Evolutionary conservation across 1,139 yeast genomes (phyloP).

Genomic region (Blastobotrys petasosporus): DNA sequence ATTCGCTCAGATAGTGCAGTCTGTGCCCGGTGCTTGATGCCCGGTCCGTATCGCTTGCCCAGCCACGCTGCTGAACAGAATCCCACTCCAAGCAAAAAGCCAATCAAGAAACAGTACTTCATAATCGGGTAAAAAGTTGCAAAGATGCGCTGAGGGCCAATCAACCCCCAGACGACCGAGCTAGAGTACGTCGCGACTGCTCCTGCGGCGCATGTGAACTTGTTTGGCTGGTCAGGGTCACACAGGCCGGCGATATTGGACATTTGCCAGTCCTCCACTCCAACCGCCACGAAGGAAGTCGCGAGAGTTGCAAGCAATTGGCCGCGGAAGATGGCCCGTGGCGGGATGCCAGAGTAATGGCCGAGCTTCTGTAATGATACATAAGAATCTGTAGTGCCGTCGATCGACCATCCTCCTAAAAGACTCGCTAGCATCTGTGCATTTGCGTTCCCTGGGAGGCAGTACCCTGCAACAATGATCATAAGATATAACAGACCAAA

Average conservation of each 20-base stretch:
- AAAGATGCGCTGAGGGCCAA: slow-evolving; percentile 58
- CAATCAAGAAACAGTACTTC: slow-evolving; percentile 40
- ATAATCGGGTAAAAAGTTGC: slow-evolving; percentile 41
- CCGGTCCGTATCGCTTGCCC: slow-evolving; percentile 27
- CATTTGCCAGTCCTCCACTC: slow-evolving; percentile 50
- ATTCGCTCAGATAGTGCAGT: slow-evolving; percentile 41
- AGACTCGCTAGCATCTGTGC: slow-evolving; percentile 5
- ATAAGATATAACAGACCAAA: slow-evolving; percentile 52
- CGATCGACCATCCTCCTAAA: slow-evolving; percentile 32
- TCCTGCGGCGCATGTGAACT: slow-evolving; percentile 35
- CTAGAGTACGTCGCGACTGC: slow-evolving; percentile 45
- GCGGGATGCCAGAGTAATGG: slow-evolving; percentile 56
- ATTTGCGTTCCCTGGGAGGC: slow-evolving; percentile 53
- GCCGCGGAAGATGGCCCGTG: slow-evolving; percentile 52
- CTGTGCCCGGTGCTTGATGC: slow-evolving; percentile 20
- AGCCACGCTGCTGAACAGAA: slow-evolving; percentile 32
- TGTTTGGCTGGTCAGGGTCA: slow-evolving; percentile 34
- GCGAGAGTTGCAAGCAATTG: slow-evolving; percentile 43
- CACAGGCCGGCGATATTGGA: slow-evolving; percentile 43
- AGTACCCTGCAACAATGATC: slow-evolving; percentile 53
- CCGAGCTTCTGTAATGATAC: slow-evolving; percentile 53
- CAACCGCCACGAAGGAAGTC: slow-evolving; percentile 43
- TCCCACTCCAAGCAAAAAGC: slow-evolving; percentile 37
- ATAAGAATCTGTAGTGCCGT: slow-evolving; percentile 55
- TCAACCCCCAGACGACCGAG: slow-evolving; percentile 56